Conservation (phyloP, 164 flowering plant genomes). For the Litsea cubeba region DNA sequence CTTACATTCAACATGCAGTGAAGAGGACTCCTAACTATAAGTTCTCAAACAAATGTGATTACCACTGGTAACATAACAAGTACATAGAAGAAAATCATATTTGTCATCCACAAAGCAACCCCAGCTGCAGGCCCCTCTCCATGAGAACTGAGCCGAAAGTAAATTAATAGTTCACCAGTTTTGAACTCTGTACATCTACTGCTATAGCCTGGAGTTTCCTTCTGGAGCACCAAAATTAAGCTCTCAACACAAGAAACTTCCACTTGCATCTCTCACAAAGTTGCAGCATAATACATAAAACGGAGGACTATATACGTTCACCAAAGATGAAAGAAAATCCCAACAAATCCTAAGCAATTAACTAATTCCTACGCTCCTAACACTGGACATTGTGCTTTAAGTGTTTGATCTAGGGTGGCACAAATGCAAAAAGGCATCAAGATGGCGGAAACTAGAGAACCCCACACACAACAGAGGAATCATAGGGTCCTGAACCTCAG, state of each 20-base stretch:
- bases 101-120: too few relatives aligned
- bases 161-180: neutral
- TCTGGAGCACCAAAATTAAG: conserved; percentile 40
- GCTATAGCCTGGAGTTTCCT: conserved; percentile 21
- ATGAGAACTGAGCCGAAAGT: too few relatives aligned
- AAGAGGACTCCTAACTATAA: too few relatives aligned
- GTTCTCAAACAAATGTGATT: too few relatives aligned
- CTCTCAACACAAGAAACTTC: conserved; percentile 28
- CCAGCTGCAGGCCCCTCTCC: too few relatives aligned
- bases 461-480: conserved; percentile 5
- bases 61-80: too few relatives aligned
- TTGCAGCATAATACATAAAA: conserved; percentile 23
- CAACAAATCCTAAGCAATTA: neutral
- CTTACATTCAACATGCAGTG: too few relatives aligned
- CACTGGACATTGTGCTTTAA: neutral
- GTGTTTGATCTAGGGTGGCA: neutral
- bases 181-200: neutral
- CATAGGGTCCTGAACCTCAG: neutral
- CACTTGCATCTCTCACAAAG: conserved; percentile 22
- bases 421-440: neutral
- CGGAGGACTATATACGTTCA: neutral
- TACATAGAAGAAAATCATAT: too few relatives aligned
- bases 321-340: neutral
- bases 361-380: neutral
- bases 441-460: neutral